Percentiles rank a stretch among this genome's conserved stretches.
phyloP scores from a whole-genome alignment of 306 rosid species.

The Trifolium dubium region DNA sequence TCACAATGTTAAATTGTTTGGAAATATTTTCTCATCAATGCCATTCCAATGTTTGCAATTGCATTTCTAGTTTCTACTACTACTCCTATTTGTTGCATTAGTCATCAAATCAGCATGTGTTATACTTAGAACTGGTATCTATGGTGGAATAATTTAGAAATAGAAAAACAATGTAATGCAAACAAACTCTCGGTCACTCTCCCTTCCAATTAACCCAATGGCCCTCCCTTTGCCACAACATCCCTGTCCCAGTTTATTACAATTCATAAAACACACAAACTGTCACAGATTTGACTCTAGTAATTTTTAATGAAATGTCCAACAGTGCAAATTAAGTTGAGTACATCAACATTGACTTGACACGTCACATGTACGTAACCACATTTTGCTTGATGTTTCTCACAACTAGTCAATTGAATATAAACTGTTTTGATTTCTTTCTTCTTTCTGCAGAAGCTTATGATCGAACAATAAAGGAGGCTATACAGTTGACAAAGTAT shows the following conservation, averaged over 20 bases:
- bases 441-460: constrained; percentile 66
- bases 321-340: neutral
- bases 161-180: no score
- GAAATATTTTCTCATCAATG: constrained; percentile 7
- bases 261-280: no score
- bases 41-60: neutral
- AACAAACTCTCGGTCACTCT: no score
- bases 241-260: no score
- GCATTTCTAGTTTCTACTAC: neutral
- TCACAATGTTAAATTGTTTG: neutral
- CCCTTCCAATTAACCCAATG: no score
- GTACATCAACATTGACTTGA: neutral
- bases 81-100: neutral
- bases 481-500: constrained; percentile 68
- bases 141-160: no score
- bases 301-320: no score
- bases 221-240: no score
- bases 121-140: no score
- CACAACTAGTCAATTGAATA: neutral
- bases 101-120: neutral
- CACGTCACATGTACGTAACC: constrained; percentile 5
- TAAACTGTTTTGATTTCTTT: constrained; percentile 25
- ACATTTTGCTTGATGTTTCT: constrained; percentile 22
- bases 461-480: constrained; percentile 73
- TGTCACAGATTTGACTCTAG: no score